Evolutionary conservation across 2,329 filamentous ascomycete genomes (phyloP).

Genomic region (Colletotrichum gloeosporioides): DNA sequence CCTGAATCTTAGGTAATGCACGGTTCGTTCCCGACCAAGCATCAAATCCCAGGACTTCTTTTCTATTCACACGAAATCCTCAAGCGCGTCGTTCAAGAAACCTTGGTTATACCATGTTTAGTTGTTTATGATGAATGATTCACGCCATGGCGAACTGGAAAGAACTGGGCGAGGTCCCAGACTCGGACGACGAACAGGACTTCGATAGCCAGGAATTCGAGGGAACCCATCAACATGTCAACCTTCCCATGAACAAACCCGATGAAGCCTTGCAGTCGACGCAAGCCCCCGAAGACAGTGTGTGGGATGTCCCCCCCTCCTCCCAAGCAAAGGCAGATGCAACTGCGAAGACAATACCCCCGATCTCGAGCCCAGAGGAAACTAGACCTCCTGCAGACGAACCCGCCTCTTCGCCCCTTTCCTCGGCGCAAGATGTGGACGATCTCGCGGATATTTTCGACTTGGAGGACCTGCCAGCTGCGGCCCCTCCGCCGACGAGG

Average conservation of each 20-base stretch:
- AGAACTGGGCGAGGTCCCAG: constrained; percentile 55
- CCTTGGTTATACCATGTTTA: neutral
- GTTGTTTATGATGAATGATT: constrained; percentile 20
- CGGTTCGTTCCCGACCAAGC: neutral
- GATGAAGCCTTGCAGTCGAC: constrained; percentile 6
- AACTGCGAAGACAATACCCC: neutral
- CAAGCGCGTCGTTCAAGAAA: neutral
- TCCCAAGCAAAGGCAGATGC: neutral
- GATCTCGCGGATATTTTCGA: constrained; percentile 26
- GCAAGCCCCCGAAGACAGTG: constrained; percentile 24
- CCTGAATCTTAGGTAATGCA: constrained; percentile 8
- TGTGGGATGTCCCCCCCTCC: constrained; percentile 43
- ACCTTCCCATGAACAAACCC: neutral
- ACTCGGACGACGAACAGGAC: constrained; percentile 54
- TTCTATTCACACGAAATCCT: neutral
- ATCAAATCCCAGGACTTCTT: neutral
- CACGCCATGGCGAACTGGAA: constrained; percentile 52
- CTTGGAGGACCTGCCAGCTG: neutral
- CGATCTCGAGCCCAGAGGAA: neutral
- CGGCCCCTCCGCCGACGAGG: neutral
- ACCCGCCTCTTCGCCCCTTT: constrained; percentile 38
- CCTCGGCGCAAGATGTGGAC: constrained; percentile 34
- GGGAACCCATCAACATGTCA: neutral
- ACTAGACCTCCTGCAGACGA: neutral
- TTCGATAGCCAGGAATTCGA: constrained; percentile 40